phyloP scores from a whole-genome alignment of 1,139 yeast species.

The Lodderomyces elongisporus region DNA sequence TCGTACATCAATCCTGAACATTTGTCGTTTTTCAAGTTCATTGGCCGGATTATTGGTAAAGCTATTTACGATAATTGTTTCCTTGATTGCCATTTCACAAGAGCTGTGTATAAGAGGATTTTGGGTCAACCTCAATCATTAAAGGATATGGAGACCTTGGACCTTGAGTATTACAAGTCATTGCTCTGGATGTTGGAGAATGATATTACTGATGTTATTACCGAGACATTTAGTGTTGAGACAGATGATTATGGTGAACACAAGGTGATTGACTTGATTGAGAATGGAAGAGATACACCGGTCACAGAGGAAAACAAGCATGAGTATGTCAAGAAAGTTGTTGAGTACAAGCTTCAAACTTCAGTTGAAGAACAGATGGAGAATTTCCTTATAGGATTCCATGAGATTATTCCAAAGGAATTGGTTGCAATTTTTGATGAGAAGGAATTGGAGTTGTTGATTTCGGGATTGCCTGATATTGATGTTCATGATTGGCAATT shows the following conservation, averaged over 20 bases:
- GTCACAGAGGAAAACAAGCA: slow-evolving; percentile 90
- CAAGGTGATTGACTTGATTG: slow-evolving; percentile 70
- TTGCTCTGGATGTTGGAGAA: slow-evolving; percentile 95
- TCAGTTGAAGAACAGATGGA: slow-evolving; percentile 88
- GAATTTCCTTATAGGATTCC: slow-evolving; percentile 81
- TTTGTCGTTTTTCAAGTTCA: slow-evolving; percentile 85
- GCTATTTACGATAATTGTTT: slow-evolving; percentile 86
- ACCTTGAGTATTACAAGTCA: slow-evolving; percentile 87
- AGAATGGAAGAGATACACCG: slow-evolving; percentile 75
- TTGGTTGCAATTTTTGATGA: slow-evolving; percentile 87
- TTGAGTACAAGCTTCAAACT: slow-evolving; percentile 77
- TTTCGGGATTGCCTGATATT: slow-evolving; percentile 94
- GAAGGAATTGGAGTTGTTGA: slow-evolving; percentile 87
- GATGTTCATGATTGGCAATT: slow-evolving; percentile 95
- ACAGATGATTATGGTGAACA: slow-evolving; percentile 93
- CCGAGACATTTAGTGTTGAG: slow-evolving; percentile 93
- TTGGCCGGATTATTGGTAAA: slow-evolving; percentile 91
- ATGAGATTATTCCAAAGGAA: slow-evolving; percentile 86
- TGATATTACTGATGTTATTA: slow-evolving; percentile 91
- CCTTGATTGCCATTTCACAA: slow-evolving; percentile 90
- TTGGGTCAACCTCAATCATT: slow-evolving; percentile 77
- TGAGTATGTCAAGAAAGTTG: slow-evolving; percentile 81
- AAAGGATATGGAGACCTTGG: slow-evolving; percentile 93
- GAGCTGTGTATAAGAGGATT: slow-evolving; percentile 89
- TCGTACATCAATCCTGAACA: slow-evolving; percentile 94